Evolutionary conservation across 2,329 filamentous ascomycete species (phyloP).

Genomic region (Aspergillus oerlinghausenensis): DNA sequence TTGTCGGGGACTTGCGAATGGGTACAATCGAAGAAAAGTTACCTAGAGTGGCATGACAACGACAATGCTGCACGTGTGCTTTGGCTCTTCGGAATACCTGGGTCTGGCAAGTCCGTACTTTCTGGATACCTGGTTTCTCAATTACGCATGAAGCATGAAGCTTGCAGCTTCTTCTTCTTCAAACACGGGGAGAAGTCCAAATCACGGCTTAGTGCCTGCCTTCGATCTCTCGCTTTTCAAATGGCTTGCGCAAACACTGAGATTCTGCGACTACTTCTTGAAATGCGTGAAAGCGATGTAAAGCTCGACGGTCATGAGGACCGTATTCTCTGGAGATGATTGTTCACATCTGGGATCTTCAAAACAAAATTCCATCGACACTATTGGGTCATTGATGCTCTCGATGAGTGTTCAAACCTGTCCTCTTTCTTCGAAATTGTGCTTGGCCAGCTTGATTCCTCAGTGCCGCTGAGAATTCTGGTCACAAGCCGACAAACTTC

Average conservation of each 20-base stretch:
- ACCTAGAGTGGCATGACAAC: not conserved
- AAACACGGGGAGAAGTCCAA: conserved; percentile 25
- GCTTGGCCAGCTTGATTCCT: not conserved
- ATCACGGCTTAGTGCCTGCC: conserved; percentile 18
- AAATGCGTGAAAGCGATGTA: not conserved
- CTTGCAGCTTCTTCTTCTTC: conserved; percentile 35
- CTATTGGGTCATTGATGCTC: not conserved
- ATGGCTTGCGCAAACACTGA: conserved; percentile 20
- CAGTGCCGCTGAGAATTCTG: not conserved
- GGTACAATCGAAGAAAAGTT: conserved; percentile 3
- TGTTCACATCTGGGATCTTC: not conserved
- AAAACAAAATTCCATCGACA: not conserved
- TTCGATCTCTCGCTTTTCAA: conserved; percentile 32
- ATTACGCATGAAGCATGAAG: conserved; percentile 8
- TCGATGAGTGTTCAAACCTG: not conserved
- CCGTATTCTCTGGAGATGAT: not conserved
- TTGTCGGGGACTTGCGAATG: conserved; percentile 1
- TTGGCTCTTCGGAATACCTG: conserved; percentile 33
- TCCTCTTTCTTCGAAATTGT: not conserved
- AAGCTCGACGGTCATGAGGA: not conserved
- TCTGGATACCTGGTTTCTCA: conserved; percentile 23
- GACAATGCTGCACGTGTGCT: conserved; percentile 1
- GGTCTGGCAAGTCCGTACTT: conserved; percentile 31
- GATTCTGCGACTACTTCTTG: not conserved
- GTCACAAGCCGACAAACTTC: not conserved